Evolutionary conservation across 2,329 filamentous ascomycete species (phyloP), one percentile per base, ranked within the genome.

Genomic region (Dothiorella sarmentorum): DNA sequence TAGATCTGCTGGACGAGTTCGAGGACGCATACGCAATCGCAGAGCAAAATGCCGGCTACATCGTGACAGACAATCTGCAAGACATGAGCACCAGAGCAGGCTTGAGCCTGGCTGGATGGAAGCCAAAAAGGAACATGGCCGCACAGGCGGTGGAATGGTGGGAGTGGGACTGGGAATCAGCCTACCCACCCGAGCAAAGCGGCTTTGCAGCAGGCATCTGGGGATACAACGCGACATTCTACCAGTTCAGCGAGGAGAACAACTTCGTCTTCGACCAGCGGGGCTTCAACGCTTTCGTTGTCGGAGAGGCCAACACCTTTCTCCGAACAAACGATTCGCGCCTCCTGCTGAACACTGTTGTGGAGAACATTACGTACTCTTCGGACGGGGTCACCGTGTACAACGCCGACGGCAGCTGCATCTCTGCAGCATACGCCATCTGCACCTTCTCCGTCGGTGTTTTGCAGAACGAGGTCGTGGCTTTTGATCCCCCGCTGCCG

Each of bases 401-500:
- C 49, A 81, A 77, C 24, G 69, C 76, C 2, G 79, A 85, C 58
- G 83, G 82, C 2, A 78, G 71, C 56, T 87, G 85, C 63, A 72
- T 87, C 18, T 69, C 77, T 44, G 85, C 85, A 1, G 79, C 81
- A 6, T 85, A 86, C 62, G 86, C 85, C 1, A 81, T 89, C 61
- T 81, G 79, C 64, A 89, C 86, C 0, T 88, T 90, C 68, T 86
- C 84, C 44, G 71, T 89, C 0, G 86, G 87, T 1, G 86, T 89
- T 0, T 73, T 89, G 1, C 86, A 89, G 66, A 82, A 84, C 61
- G 77, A 84, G 2, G 78, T 74, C 0, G 79, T 89, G 1, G 68
- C 71, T 0, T 90, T 89, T 66, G 66, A 75, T 10, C 86, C 87
- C 0, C 63, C 72, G 4, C 74, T 89, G 0, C 87, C 86, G 0